Conservation (phyloP, 2,329 filamentous ascomycete species). For the Balansia obtecta region DNA sequence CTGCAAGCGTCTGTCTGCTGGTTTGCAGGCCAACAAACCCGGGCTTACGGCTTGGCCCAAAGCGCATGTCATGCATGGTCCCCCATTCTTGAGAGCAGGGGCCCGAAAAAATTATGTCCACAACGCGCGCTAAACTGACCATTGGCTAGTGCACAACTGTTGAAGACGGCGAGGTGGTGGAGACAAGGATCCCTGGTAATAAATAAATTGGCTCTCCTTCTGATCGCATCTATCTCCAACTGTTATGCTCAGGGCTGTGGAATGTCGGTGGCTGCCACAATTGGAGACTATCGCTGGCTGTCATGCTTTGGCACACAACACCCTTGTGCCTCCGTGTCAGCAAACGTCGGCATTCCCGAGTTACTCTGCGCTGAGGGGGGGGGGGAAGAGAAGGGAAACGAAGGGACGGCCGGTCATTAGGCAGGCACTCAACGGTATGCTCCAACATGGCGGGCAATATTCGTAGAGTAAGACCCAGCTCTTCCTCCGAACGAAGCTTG, state of each 20-base stretch:
- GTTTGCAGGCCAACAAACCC: not conserved
- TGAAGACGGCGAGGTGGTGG: not conserved
- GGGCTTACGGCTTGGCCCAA: not conserved
- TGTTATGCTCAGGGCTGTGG: not conserved
- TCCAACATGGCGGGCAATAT: no score
- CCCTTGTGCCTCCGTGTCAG: no score
- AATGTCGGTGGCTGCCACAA: not conserved
- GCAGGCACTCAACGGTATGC: no score
- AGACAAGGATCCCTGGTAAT: not conserved
- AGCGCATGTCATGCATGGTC: conserved; percentile 2
- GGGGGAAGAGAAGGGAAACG: no score
- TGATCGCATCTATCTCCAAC: not conserved
- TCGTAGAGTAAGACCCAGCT: no score
- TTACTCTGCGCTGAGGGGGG: no score
- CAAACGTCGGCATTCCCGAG: no score
- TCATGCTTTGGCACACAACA: not conserved
- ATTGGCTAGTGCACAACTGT: not conserved
- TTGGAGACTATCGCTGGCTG: not conserved
- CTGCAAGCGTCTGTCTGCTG: no score
- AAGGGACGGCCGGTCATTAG: no score
- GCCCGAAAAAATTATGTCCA: not conserved
- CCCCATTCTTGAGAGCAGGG: not conserved
- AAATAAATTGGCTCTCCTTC: not conserved
- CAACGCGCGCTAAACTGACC: not conserved
- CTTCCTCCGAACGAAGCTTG: no score